A percentile compares a stretch with the other conserved stretches of the same genome.
phyloP scores from a whole-genome alignment of 441 rosid genomes.

The Corymbia citriodora region DNA sequence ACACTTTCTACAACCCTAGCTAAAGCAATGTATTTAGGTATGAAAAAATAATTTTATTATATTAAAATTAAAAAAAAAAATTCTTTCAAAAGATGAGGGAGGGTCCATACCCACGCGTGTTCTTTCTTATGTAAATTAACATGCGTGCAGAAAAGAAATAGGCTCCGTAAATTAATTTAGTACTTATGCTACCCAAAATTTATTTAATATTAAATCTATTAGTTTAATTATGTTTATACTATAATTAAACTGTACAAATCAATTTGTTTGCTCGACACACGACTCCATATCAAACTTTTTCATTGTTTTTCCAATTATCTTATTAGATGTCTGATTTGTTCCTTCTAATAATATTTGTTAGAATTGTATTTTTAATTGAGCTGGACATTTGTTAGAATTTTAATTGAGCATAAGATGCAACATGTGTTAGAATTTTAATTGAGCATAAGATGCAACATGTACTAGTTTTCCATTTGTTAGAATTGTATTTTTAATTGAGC shows the following conservation, averaged over 20 bases:
- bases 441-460: background rate
- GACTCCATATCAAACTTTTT: background rate
- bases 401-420: too few relatives aligned
- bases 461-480: background rate
- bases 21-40: background rate
- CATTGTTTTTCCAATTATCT: background rate
- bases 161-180: background rate
- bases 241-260: too few relatives aligned
- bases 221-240: background rate
- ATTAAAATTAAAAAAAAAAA: background rate
- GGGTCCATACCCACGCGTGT: background rate
- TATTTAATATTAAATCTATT: background rate
- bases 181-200: background rate
- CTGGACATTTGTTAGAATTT: too few relatives aligned
- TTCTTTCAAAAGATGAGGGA: background rate
- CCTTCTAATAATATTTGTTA: background rate
- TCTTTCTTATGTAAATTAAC: background rate
- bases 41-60: background rate
- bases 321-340: background rate
- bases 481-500: background rate
- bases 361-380: background rate
- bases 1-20: background rate
- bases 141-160: background rate
- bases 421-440: too few relatives aligned
- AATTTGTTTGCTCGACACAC: background rate